Evolutionary conservation across 2,329 filamentous ascomycete genomes (phyloP).

Genomic region (Penicillium expansum): DNA sequence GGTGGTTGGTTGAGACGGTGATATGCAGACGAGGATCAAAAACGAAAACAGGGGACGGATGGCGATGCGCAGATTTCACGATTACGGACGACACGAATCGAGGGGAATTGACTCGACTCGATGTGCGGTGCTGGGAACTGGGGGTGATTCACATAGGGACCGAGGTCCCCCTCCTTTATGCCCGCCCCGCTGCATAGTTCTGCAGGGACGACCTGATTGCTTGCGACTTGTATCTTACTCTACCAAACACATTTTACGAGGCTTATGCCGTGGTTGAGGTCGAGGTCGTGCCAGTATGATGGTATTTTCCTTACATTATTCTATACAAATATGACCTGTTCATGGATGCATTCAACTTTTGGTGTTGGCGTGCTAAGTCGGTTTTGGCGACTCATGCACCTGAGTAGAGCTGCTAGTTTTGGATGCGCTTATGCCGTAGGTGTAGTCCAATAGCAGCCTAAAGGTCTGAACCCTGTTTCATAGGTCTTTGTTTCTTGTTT

Average conservation of each 20-base stretch:
- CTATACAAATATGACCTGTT: slow-evolving; percentile 12
- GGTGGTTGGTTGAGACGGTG: slow-evolving; percentile 13
- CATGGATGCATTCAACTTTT: not conserved
- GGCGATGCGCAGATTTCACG: slow-evolving; percentile 9
- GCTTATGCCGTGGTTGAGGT: slow-evolving; percentile 18
- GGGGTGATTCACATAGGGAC: slow-evolving; percentile 17
- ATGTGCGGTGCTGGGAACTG: slow-evolving; percentile 7
- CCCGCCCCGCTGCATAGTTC: slow-evolving; percentile 18
- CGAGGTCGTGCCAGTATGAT: slow-evolving; percentile 6
- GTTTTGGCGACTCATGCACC: not conserved
- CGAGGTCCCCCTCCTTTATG: slow-evolving; percentile 19
- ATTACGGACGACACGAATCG: slow-evolving; percentile 11
- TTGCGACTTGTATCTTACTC: slow-evolving; percentile 35
- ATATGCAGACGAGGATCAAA: slow-evolving; percentile 17
- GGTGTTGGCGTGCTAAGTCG: not conserved
- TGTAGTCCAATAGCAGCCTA: not conserved
- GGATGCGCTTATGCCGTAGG: not conserved
- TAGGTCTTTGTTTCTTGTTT: not conserved
- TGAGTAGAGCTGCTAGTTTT: not conserved
- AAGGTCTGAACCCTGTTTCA: not conserved
- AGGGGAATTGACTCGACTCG: slow-evolving; percentile 11
- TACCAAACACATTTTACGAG: slow-evolving; percentile 31
- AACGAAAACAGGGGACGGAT: slow-evolving; percentile 12
- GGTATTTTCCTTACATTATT: slow-evolving; percentile 7
- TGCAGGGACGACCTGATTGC: slow-evolving; percentile 31